Conservation (phyloP, 2,329 filamentous ascomycete genomes). For the Huntiella savannae region DNA sequence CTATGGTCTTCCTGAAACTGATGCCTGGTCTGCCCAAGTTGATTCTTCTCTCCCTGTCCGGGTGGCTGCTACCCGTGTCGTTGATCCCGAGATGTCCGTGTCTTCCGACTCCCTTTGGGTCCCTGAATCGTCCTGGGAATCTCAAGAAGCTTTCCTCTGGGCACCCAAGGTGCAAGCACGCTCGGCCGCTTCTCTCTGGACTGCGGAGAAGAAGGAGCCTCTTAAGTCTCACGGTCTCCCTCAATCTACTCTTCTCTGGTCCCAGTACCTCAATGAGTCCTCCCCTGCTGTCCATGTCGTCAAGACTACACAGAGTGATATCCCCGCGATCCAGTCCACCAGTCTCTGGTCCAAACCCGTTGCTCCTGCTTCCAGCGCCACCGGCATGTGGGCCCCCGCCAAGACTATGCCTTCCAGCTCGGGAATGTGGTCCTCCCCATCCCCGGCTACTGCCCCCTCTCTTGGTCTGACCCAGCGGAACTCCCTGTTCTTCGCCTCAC, state of each 20-base stretch:
- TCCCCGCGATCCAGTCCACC: neutral
- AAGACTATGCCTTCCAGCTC: neutral
- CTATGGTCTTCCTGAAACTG: slow-evolving; percentile 7
- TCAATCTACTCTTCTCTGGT: slow-evolving; percentile 11
- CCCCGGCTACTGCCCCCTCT: neutral
- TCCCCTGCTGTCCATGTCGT: neutral
- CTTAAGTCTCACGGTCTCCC: slow-evolving; percentile 1
- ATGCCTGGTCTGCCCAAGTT: neutral
- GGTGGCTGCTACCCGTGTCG: neutral
- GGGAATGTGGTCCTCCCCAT: slow-evolving; percentile 3
- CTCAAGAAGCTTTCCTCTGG: slow-evolving; percentile 15
- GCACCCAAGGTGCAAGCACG: neutral
- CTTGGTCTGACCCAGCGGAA: slow-evolving; percentile 7
- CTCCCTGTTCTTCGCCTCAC: slow-evolving; percentile 8
- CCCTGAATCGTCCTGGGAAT: neutral
- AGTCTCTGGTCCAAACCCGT: neutral
- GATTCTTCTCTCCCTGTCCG: neutral
- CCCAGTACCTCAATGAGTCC: slow-evolving; percentile 3
- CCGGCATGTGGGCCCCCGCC: slow-evolving; percentile 12
- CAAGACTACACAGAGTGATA: slow-evolving; percentile 1
- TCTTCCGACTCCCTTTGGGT: slow-evolving; percentile 4
- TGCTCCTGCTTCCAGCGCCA: slow-evolving; percentile 13
- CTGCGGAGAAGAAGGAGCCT: neutral
- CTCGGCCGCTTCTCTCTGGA: slow-evolving; percentile 3
- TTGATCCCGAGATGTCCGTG: slow-evolving; percentile 6